Evolutionary conservation across 805 yeast genomes (phyloP).

Genomic region (Tetrapisispora namnaoensis): DNA sequence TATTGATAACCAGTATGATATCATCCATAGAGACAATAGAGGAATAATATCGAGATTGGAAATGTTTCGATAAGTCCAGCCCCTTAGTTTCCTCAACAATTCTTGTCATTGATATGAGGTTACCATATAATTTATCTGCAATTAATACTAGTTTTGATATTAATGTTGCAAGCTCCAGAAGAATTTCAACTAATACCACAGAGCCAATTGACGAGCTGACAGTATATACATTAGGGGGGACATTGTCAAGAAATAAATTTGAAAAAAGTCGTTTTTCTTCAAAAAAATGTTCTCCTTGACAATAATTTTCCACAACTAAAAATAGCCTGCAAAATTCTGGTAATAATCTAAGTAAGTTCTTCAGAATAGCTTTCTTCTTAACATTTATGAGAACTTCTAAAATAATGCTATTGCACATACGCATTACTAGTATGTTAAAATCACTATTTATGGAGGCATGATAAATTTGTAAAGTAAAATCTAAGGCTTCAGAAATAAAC

Average conservation of each 20-base stretch:
- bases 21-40: constrained; percentile 35
- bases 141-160: constrained; percentile 46
- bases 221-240: constrained; percentile 55
- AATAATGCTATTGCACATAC: constrained; percentile 54
- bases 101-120: constrained; percentile 34
- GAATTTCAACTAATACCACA: constrained; percentile 57
- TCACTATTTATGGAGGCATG: constrained; percentile 37
- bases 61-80: constrained; percentile 30
- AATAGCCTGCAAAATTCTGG: constrained; percentile 47
- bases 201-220: constrained; percentile 69
- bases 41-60: constrained; percentile 34
- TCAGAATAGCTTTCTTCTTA: constrained; percentile 35
- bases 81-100: constrained; percentile 31
- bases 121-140: constrained; percentile 34
- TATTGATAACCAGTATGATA: constrained; percentile 34
- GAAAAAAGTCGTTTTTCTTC: constrained; percentile 57
- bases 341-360: constrained; percentile 41
- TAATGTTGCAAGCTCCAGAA: constrained; percentile 60
- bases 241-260: constrained; percentile 53
- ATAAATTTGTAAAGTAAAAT: constrained; percentile 52
- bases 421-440: constrained; percentile 40
- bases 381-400: constrained; percentile 38
- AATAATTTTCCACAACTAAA: constrained; percentile 43
- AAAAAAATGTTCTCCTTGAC: constrained; percentile 32
- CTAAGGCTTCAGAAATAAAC: constrained; percentile 39